Conservation (phyloP, 2,329 filamentous ascomycete species). For the Pyricularia sp. region DNA sequence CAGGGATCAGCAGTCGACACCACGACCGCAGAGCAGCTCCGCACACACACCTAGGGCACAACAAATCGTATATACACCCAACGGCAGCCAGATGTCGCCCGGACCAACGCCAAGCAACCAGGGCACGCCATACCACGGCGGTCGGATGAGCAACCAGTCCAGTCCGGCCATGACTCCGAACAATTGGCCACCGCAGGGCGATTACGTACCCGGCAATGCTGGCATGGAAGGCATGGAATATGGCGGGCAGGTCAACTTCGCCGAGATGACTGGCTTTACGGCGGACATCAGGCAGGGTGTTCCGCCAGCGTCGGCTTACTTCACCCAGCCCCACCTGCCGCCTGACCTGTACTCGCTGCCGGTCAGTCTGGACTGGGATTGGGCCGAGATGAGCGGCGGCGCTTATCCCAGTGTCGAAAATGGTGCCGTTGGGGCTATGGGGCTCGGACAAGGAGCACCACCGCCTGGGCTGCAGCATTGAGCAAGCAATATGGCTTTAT, state of each 20-base stretch:
- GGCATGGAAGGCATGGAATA: conserved; percentile 1
- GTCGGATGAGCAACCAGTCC: conserved; percentile 21
- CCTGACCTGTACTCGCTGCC: conserved; percentile 93
- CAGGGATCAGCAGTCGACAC: conserved; percentile 11
- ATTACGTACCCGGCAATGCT: conserved; percentile 1
- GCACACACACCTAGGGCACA: conserved; percentile 16
- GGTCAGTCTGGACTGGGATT: conserved; percentile 88
- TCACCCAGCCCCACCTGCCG: conserved; percentile 79
- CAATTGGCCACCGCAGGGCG: conserved; percentile 23
- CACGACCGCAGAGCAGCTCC: conserved; percentile 15
- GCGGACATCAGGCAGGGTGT: conserved; percentile 17
- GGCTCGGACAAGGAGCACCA: not conserved
- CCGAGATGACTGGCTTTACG: conserved; percentile 31
- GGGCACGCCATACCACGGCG: conserved; percentile 24
- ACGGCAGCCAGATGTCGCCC: conserved; percentile 16
- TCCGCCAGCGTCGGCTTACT: conserved; percentile 20
- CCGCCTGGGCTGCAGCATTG: not conserved
- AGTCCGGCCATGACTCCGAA: conserved; percentile 31
- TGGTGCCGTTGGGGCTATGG: conserved; percentile 30
- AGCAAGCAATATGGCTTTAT: not conserved
- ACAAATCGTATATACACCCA: conserved; percentile 9
- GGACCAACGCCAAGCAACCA: conserved; percentile 16
- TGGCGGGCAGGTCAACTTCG: conserved; percentile 25
- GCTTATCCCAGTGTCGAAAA: conserved; percentile 52
- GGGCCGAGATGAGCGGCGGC: conserved; percentile 55